These are phyloP conservation scores for Striga hermonthica DNA, from an alignment of 305 asterid genomes.

Conservation along the genomic window DNA sequence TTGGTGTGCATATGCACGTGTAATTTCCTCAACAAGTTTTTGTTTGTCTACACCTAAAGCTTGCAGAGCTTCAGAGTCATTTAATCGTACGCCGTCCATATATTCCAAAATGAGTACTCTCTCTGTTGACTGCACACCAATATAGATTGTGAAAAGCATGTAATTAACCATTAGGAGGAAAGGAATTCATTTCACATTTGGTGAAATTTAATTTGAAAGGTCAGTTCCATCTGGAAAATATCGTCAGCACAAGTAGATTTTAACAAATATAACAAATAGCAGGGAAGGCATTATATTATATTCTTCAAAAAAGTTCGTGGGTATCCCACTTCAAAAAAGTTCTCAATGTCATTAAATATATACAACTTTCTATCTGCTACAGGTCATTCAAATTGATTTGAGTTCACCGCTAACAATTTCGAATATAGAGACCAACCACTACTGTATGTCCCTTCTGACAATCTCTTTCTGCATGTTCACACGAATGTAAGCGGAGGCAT, in stretches of 20 bases:
- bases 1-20: slow-evolving; percentile 98
- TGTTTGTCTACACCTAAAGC: slow-evolving; percentile 86
- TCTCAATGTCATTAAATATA: no score
- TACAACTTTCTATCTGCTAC: no score
- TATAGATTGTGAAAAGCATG: slow-evolving; percentile 24
- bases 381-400: no score
- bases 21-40: slow-evolving; percentile 91
- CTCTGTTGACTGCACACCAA: slow-evolving; percentile 74
- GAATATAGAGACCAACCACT: no score
- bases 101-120: slow-evolving; percentile 86
- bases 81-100: slow-evolving; percentile 94
- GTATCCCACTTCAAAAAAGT: no score
- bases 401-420: no score
- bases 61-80: slow-evolving; percentile 69
- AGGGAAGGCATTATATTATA: no score
- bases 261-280: background rate
- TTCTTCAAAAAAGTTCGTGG: no score
- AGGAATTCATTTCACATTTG: slow-evolving; percentile 6
- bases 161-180: slow-evolving; percentile 15
- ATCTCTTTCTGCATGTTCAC: no score
- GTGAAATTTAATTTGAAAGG: slow-evolving; percentile 12
- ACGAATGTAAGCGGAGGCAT: no score
- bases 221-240: slow-evolving; percentile 8
- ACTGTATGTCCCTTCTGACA: no score
- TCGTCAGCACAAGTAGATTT: slow-evolving; percentile 5